These are phyloP conservation scores for Agaricales sp. DNA, from an alignment of 1,284 basidiomycete species.

Conservation along the genomic window DNA sequence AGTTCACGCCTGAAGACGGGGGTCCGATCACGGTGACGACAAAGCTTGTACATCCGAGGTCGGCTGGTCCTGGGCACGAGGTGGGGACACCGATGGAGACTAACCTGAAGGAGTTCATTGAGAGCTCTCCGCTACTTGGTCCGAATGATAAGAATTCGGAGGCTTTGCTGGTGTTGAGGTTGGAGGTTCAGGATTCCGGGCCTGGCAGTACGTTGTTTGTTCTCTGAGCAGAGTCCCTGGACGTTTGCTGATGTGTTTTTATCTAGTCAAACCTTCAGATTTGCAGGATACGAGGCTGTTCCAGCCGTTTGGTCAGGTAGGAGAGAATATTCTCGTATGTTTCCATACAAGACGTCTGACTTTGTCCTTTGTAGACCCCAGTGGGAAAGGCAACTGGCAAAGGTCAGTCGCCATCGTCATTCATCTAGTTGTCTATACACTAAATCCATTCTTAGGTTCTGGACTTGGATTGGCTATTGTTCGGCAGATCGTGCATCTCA, in stretches of 20 bases:
- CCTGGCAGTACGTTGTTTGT: constrained; percentile 5
- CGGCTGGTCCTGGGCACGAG: constrained; percentile 7
- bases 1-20: constrained; percentile 35
- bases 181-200: constrained; percentile 10
- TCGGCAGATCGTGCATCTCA: constrained; percentile 37
- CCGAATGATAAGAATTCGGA: constrained; percentile 6
- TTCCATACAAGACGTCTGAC: background rate
- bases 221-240: background rate
- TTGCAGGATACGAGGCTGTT: constrained; percentile 29
- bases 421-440: background rate
- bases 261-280: constrained; percentile 21
- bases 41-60: constrained; percentile 16
- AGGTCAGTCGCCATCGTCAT: constrained; percentile 16
- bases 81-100: constrained; percentile 11
- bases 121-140: background rate
- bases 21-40: constrained; percentile 20
- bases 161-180: constrained; percentile 8
- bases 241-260: background rate
- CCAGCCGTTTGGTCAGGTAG: constrained; percentile 20
- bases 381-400: constrained; percentile 25
- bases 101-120: constrained; percentile 4
- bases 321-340: no score
- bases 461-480: constrained; percentile 41
- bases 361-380: constrained; percentile 16
- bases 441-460: constrained; percentile 13